These are phyloP conservation scores for Mycosphaerella sp. DNA, from an alignment of 2,329 filamentous ascomycete genomes.

Conservation along the genomic window DNA sequence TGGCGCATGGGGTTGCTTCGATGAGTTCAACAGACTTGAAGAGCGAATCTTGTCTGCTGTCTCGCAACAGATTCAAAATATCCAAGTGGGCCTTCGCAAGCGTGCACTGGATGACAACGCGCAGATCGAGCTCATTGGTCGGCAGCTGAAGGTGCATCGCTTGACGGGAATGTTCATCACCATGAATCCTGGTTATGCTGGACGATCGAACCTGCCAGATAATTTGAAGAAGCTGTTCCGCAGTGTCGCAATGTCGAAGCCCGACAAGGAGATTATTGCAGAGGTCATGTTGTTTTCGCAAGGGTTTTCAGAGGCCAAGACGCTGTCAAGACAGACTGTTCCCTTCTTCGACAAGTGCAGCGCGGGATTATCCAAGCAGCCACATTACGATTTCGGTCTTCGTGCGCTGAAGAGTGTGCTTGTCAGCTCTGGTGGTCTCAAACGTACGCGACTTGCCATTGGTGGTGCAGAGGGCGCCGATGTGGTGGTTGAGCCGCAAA, in stretches of 20 bases:
- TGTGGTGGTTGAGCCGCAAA: slow-evolving; percentile 83
- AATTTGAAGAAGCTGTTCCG: slow-evolving; percentile 99
- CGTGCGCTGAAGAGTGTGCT: slow-evolving; percentile 98
- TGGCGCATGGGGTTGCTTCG: slow-evolving; percentile 98
- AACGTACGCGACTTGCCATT: slow-evolving; percentile 68
- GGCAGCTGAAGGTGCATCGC: slow-evolving; percentile 78
- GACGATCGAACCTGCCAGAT: slow-evolving; percentile 94
- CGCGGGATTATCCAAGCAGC: slow-evolving; percentile 79
- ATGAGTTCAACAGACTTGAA: slow-evolving; percentile 98
- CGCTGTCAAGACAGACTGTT: slow-evolving; percentile 88
- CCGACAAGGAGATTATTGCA: slow-evolving; percentile 97
- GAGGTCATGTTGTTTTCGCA: slow-evolving; percentile 99
- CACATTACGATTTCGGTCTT: slow-evolving; percentile 97
- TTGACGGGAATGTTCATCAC: slow-evolving; percentile 99
- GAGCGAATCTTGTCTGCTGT: slow-evolving; percentile 97
- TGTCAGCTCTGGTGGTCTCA: slow-evolving; percentile 93
- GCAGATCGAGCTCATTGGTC: slow-evolving; percentile 90
- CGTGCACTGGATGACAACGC: slow-evolving; percentile 72
- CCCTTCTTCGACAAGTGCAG: slow-evolving; percentile 96
- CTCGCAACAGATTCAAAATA: slow-evolving; percentile 98
- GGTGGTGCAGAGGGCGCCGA: slow-evolving; percentile 50
- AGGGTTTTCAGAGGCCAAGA: slow-evolving; percentile 94
- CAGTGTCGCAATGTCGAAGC: slow-evolving; percentile 99
- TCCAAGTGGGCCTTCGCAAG: slow-evolving; percentile 89
- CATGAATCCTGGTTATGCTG: slow-evolving; percentile 99